Percentiles rank a stretch among this genome's conserved stretches.
Evolutionary conservation across 1,284 basidiomycete genomes (phyloP).

Genomic region (Marasmius fiardii): DNA sequence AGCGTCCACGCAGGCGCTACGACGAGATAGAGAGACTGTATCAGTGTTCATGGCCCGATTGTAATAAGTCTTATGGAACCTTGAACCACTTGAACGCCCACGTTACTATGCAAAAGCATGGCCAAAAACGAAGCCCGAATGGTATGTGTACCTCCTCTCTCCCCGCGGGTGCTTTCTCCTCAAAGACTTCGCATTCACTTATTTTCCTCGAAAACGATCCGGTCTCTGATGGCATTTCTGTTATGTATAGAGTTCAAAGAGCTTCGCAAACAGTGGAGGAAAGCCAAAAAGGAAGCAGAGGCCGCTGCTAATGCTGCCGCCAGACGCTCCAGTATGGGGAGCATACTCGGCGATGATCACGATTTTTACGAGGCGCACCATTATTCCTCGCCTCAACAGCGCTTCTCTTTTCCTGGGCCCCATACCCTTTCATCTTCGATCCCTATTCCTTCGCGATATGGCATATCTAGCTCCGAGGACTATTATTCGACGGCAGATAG

Average conservation of each 20-base stretch:
- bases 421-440: conserved; percentile 1
- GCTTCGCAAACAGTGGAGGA: conserved; percentile 92
- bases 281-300: conserved; percentile 80
- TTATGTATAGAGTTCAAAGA: conserved; percentile 89
- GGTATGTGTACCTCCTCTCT: conserved; percentile 45
- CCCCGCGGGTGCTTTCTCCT: not conserved
- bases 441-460: conserved; percentile 4
- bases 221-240: conserved; percentile 7
- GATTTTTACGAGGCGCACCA: conserved; percentile 7
- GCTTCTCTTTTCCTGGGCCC: conserved; percentile 4
- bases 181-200: conserved; percentile 6
- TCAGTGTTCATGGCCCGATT: conserved; percentile 79
- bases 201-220: not conserved
- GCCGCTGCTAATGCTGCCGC: conserved; percentile 12
- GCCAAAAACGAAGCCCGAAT: conserved; percentile 76
- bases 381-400: conserved; percentile 9
- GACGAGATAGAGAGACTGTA: conserved; percentile 94
- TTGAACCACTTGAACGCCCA: conserved; percentile 92
- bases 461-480: not conserved
- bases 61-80: conserved; percentile 84
- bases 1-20: conserved; percentile 79
- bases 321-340: conserved; percentile 6
- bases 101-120: conserved; percentile 92
- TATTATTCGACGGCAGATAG: conserved; percentile 2
- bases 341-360: conserved; percentile 4